Base-by-base conservation (phyloP, 257 asterid species). In the Galeopsis tetrahit region DNA sequence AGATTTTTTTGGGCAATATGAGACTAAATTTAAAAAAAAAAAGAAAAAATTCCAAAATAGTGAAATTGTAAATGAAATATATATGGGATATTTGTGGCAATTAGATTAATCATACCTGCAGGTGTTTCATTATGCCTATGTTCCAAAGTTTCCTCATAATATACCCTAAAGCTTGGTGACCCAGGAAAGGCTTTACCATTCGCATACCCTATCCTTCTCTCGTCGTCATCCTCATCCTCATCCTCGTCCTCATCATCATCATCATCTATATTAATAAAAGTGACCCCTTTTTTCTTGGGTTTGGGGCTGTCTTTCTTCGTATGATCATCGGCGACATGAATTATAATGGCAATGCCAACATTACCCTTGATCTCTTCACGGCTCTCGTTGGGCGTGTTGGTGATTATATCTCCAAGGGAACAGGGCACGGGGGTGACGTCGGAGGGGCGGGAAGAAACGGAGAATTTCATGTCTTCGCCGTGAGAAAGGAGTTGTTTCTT, bases 131-230 rank as follows among this genome's bases (percentile, higher is more conserved):
- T 49, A n/a, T n/a, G 28, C 9, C 5, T 35, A 36, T 35, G 21
- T 34, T 60, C 66, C 66, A 4, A 10, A 60, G 35, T 34, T 0
- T 34, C 66, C 11, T 60, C 15, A 13, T 11, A 34, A 34, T 11
- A 60, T n/a, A 60, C 38, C 6, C 66, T 35, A 34, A 60, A 60
- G 35, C 66, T 60, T 1, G 66, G 66, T 6, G 66, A 60, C 7
- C 40, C 36, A 5, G 64, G 64, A 17, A 52, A 52, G 11, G 35
- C 60, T 53, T 17, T 35, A 55, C 34, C 61, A 17, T 55, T 13
- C 6, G 2, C 64, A 60, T 11, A n/a, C 46, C 66, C 66, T 60
- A 60, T 60, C 66, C 15, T 60, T n/a, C 66, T 60, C 44, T 35
- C 66, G 7, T 60, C 66, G 5, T 60, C 63, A 0, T 57, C 14